Evolutionary conservation across 2,329 filamentous ascomycete species (phyloP).

Genomic region (Aspergillus spinulosporus): DNA sequence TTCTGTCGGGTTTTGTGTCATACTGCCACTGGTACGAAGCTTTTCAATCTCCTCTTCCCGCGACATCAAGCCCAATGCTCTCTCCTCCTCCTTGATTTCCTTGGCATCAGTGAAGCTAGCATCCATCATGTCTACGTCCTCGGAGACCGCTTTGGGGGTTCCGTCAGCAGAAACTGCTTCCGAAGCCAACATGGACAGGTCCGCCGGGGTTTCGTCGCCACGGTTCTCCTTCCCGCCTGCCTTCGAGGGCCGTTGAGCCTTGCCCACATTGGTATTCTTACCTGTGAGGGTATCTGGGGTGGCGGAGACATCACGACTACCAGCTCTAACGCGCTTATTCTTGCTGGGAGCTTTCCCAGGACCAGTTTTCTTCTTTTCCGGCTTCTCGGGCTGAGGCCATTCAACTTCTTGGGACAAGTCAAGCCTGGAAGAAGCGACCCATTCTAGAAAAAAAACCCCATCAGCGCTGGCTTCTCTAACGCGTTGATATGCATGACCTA

Average conservation of each 20-base stretch:
- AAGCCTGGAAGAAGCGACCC: conserved; percentile 79
- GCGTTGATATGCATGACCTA: conserved; percentile 26
- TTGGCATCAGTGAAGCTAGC: conserved; percentile 29
- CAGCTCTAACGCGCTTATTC: conserved; percentile 56
- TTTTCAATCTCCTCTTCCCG: conserved; percentile 94
- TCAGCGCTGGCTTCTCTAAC: conserved; percentile 22
- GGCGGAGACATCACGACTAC: conserved; percentile 56
- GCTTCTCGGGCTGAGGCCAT: conserved; percentile 90
- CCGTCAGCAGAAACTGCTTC: conserved; percentile 40
- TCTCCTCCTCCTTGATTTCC: conserved; percentile 41
- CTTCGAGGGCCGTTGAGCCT: conserved; percentile 52
- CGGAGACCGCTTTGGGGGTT: conserved; percentile 42
- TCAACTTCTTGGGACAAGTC: conserved; percentile 90
- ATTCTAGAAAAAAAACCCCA: conserved; percentile 64
- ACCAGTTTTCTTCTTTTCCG: conserved; percentile 78
- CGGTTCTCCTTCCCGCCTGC: conserved; percentile 63
- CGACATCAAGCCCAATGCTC: conserved; percentile 49
- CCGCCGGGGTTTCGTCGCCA: conserved; percentile 45
- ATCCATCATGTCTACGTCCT: conserved; percentile 49
- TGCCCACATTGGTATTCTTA: conserved; percentile 50
- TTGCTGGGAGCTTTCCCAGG: conserved; percentile 56
- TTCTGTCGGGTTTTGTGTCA: conserved; percentile 98
- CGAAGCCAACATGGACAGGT: conserved; percentile 34
- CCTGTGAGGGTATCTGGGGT: conserved; percentile 55
- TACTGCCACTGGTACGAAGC: conserved; percentile 87